These are phyloP conservation scores for Helenozyma baotianmanensis DNA, from an alignment of 805 yeast genomes.

Conservation along the genomic window DNA sequence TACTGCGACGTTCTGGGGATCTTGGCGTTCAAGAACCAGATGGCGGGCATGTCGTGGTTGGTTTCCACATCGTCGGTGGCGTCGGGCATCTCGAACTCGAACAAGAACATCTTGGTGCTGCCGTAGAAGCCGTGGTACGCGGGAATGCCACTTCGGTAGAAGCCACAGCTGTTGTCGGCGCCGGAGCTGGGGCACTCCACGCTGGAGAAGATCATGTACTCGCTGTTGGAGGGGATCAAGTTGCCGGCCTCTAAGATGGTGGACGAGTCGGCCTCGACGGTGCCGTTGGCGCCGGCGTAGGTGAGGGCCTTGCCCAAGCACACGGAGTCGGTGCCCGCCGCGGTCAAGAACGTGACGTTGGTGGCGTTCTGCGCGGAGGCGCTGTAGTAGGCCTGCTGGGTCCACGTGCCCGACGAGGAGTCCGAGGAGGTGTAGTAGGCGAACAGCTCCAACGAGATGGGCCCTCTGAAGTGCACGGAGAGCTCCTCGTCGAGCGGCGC, in stretches of 20 bases:
- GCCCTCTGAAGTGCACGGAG: constrained; percentile 78
- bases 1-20: constrained; percentile 76
- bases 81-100: constrained; percentile 64
- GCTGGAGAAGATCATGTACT: constrained; percentile 57
- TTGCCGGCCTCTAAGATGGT: constrained; percentile 48
- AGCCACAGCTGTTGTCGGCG: constrained; percentile 61
- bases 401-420: constrained; percentile 46
- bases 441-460: constrained; percentile 54
- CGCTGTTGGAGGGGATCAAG: constrained; percentile 52
- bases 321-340: constrained; percentile 53
- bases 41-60: constrained; percentile 60
- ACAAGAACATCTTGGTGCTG: constrained; percentile 63
- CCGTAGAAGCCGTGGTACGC: constrained; percentile 73
- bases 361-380: constrained; percentile 44
- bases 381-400: constrained; percentile 57
- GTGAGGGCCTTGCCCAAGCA: constrained; percentile 69
- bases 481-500: constrained; percentile 66
- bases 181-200: constrained; percentile 54
- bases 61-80: constrained; percentile 34
- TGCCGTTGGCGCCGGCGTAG: constrained; percentile 58
- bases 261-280: constrained; percentile 39
- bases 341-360: constrained; percentile 65
- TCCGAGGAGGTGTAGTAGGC: constrained; percentile 51
- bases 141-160: constrained; percentile 68
- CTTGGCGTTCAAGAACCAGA: constrained; percentile 69